Evolutionary conservation across 345 rosid genomes (phyloP), one percentile per base, ranked within the genome.

Genomic region (Hypericum androsaemum): DNA sequence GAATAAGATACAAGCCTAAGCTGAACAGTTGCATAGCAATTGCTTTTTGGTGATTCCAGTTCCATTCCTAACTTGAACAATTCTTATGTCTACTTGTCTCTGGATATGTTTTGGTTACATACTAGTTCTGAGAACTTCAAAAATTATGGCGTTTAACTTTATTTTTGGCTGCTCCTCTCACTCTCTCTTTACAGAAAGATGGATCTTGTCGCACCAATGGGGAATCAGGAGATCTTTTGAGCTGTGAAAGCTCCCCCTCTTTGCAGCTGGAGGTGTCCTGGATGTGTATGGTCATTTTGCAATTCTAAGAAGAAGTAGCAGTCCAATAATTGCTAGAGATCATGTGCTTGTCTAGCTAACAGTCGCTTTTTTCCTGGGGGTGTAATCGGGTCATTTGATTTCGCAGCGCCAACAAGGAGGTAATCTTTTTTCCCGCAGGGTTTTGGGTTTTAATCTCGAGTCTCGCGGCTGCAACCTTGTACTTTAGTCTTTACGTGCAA

Each of bases 231-330:
- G 81, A 81, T 71, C 82, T 94, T 69, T 57, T 79, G 59, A 77
- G 70, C 75, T 86, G 99, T 60, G 80, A 81, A 64, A 88, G 82
- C 87, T 63, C 71, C 92, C 54, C 72, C 63, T 46, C 81, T 86
- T 47, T 71, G 68, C 62, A 79, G 72, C 60, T 94, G 99, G 99
- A 88, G 86, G 65, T 94, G 99, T 67, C 99, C 99, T 59, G 99
- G 80, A 79, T 87, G 96, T 58, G 88, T 79, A 81, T 49, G 85
- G 15, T 64, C 70, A 66, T 40, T 22, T 52, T 44, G 47, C 43
- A 54, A 56, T 12, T 50, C 43, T 8, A 46, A 39, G 52, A 55
- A 7, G 10, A 8, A 36, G 39, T 38, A 52, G 43, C n/a, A 47
- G 47, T 44, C 8, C 51, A 39, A 49, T 65, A 52, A 50, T 12